These are phyloP conservation scores for Pseudevernia furfuracea DNA, from an alignment of 495 filamentous ascomycete species.

Conservation along the genomic window DNA sequence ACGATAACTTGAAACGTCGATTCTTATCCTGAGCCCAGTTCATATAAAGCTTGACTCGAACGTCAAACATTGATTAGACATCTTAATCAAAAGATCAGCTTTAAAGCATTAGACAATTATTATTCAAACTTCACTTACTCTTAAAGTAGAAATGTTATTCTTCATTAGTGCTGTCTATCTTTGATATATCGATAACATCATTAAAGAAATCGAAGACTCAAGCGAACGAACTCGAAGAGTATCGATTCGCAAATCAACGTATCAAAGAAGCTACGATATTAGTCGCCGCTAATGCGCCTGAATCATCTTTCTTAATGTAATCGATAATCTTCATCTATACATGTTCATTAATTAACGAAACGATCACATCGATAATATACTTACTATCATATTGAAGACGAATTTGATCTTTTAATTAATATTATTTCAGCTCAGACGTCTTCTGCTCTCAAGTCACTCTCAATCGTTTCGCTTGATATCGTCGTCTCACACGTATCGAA, in stretches of 20 bases:
- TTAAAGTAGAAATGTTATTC: neutral
- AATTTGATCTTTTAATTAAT: neutral
- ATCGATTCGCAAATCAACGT: neutral
- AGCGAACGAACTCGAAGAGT: neutral
- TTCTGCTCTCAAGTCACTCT: no score
- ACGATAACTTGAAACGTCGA: no score
- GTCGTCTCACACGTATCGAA: no score
- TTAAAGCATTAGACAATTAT: no score
- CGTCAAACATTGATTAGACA: no score
- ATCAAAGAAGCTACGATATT: neutral
- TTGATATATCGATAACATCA: neutral
- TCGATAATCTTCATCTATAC: neutral
- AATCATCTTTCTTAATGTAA: no score
- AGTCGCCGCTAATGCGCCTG: neutral
- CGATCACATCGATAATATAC: neutral
- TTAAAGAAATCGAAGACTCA: neutral
- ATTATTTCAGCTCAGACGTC: neutral
- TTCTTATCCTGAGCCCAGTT: no score
- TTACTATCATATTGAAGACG: neutral
- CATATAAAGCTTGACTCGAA: no score
- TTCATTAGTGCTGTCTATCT: neutral
- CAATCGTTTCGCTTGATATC: no score
- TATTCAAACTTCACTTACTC: no score
- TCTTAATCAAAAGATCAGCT: no score
- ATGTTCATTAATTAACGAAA: neutral